These are phyloP conservation scores for Metarhizium rileyi DNA, from an alignment of 2,329 filamentous ascomycete species.

Conservation along the genomic window DNA sequence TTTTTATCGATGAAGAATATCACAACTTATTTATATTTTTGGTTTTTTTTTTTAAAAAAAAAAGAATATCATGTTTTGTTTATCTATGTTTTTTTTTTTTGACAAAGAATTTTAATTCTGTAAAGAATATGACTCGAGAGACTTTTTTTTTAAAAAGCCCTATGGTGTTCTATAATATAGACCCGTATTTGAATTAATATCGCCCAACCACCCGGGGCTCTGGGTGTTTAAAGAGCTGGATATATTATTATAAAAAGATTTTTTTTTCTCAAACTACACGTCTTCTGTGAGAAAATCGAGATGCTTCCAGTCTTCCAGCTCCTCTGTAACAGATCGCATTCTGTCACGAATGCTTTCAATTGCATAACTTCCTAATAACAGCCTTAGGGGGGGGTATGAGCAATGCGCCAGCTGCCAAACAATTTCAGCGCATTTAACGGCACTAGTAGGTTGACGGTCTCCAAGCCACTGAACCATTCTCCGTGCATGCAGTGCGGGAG, in stretches of 20 bases:
- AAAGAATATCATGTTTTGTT: too few species aligned
- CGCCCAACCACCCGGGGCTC: too few species aligned
- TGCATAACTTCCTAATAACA: conserved; percentile 87
- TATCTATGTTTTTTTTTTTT: too few species aligned
- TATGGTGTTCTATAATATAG: too few species aligned
- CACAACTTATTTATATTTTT: too few species aligned
- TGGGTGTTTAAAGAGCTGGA: too few species aligned
- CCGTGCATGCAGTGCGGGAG: conserved; percentile 79
- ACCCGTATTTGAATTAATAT: too few species aligned
- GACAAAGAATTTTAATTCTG: too few species aligned
- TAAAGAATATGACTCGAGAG: too few species aligned
- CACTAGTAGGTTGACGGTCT: conserved; percentile 84
- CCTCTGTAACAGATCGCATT: conserved; percentile 82
- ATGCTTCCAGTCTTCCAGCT: conserved; percentile 89
- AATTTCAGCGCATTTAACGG: conserved; percentile 84
- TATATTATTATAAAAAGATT: neutral
- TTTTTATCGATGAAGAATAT: too few species aligned
- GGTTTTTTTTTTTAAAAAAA: too few species aligned
- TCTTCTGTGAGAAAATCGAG: conserved; percentile 52
- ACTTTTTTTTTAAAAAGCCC: too few species aligned
- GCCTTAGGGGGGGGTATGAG: conserved; percentile 76
- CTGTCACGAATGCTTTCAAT: conserved; percentile 93
- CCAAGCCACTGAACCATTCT: conserved; percentile 92
- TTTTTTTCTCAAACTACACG: neutral
- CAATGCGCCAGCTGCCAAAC: conserved; percentile 95